Evolutionary conservation across 306 rosid genomes (phyloP), one percentile per base, ranked within the genome.

Genomic region (Gleditsia sinensis): DNA sequence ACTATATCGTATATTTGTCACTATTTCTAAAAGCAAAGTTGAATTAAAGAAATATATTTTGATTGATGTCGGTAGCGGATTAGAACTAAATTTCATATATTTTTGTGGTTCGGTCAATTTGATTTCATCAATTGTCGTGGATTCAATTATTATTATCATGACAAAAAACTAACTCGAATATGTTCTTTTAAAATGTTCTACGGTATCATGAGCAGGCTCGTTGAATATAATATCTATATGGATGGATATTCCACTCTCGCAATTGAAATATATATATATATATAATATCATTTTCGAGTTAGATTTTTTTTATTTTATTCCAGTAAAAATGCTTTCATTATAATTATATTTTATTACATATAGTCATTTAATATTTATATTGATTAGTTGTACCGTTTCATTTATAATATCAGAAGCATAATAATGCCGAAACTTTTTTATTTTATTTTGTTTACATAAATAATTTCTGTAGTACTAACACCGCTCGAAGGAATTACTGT

Each of bases 181-280:
- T 62, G 42, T 20, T 59, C 50, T 57, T 28, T 21, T 34, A 28
- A 17, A 71, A 32, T 78, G 34, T 48, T 62, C 76, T 20, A 63
- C 25, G 42, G 34, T 3, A 19, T 33, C 74, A 75, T 82, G 56
- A 30, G 45, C 30, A 37, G 58, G 63, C 25, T 69, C 37, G 55
- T 56, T 78, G 71, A 78, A 78, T n/a, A n/a, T n/a, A n/a, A n/a
- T n/a, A n/a, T n/a, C n/a, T n/a, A n/a, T n/a, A 65, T 51, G 32
- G 25, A 32, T 33, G 42, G 54, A 46, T 64, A 53, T 21, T 70
- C 46, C 39, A 37, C 46, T 56, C 13, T 40, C 67, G 9, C 20
- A 67, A 58, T 49, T 42, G 12, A 37, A 72, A 70, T 32, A 27
- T 40, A 7, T 1, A 46, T 10, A 70, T 32, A 27, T 40, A 7